These are phyloP conservation scores for Metschnikowia kunwiensis DNA, from an alignment of 805 yeast genomes.

Conservation along the genomic window DNA sequence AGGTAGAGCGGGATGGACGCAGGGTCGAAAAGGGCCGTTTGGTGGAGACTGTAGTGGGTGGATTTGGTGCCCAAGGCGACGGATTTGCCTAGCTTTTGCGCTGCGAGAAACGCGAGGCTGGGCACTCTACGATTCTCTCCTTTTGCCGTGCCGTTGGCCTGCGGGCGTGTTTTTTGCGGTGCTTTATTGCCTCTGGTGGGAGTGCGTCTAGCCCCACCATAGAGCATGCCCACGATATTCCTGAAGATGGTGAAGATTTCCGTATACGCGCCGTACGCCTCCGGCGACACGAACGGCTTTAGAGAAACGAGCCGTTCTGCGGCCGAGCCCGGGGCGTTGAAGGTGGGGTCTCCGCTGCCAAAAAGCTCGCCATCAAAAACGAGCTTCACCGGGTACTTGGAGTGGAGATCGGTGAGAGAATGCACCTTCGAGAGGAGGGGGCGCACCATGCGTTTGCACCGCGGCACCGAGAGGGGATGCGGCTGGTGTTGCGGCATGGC, in stretches of 20 bases:
- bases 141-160: neutral
- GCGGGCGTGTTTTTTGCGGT: too few relatives aligned
- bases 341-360: neutral
- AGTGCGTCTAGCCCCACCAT: too few relatives aligned
- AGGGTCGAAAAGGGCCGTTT: conserved; percentile 24
- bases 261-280: conserved; percentile 26
- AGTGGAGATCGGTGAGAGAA: conserved; percentile 26
- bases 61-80: conserved; percentile 35
- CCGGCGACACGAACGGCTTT: conserved; percentile 26
- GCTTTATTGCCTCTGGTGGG: neutral
- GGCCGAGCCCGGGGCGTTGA: conserved; percentile 16
- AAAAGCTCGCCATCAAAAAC: conserved; percentile 9
- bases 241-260: conserved; percentile 34
- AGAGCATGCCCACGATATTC: conserved; percentile 19
- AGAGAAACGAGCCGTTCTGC: conserved; percentile 25
- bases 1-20: conserved; percentile 26
- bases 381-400: conserved; percentile 26
- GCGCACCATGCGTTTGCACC: conserved; percentile 34
- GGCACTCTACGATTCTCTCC: neutral
- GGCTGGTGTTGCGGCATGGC: conserved; percentile 1
- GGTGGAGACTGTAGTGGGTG: conserved; percentile 32
- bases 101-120: conserved; percentile 24
- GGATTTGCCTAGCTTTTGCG: conserved; percentile 31
- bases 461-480: conserved; percentile 16
- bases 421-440: conserved; percentile 39